A percentile compares a stretch with the other conserved stretches of the same genome.
phyloP scores from a whole-genome alignment of 2,329 filamentous ascomycete genomes.

The Aspergillus glaucus region DNA sequence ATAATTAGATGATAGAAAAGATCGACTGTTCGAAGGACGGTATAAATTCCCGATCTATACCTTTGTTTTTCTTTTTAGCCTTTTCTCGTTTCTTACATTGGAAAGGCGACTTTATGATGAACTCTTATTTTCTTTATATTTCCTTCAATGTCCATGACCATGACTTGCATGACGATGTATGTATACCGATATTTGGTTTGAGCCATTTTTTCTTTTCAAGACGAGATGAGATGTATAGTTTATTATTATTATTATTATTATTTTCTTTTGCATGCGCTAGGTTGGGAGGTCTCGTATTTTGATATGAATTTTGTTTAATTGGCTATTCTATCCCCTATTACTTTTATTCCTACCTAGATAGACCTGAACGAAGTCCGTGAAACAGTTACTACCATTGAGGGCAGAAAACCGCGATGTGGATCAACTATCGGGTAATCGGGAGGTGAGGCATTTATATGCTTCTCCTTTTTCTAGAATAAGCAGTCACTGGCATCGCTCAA shows the following conservation, averaged over 20 bases:
- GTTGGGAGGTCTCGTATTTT: slow-evolving; percentile 7
- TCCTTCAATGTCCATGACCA: slow-evolving; percentile 22
- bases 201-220: slow-evolving; percentile 6
- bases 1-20: slow-evolving; percentile 20
- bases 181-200: slow-evolving; percentile 21
- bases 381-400: too few species aligned
- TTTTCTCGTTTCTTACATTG: slow-evolving; percentile 8
- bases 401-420: too few species aligned
- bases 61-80: slow-evolving; percentile 5
- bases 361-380: too few species aligned
- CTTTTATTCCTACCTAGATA: too few species aligned
- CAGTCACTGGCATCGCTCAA: too few species aligned
- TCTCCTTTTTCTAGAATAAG: too few species aligned
- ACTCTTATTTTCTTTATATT: background rate
- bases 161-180: slow-evolving; percentile 34
- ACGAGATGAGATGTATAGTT: slow-evolving; percentile 17
- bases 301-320: too few species aligned
- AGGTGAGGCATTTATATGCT: too few species aligned
- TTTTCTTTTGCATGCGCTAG: slow-evolving; percentile 12
- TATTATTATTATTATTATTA: slow-evolving; percentile 1
- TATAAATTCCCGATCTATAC: background rate
- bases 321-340: too few species aligned
- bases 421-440: too few species aligned
- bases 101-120: background rate
- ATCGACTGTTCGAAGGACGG: slow-evolving; percentile 14